These are phyloP conservation scores for Xylariaceae sp. DNA, from an alignment of 2,329 filamentous ascomycete genomes.

Conservation along the genomic window DNA sequence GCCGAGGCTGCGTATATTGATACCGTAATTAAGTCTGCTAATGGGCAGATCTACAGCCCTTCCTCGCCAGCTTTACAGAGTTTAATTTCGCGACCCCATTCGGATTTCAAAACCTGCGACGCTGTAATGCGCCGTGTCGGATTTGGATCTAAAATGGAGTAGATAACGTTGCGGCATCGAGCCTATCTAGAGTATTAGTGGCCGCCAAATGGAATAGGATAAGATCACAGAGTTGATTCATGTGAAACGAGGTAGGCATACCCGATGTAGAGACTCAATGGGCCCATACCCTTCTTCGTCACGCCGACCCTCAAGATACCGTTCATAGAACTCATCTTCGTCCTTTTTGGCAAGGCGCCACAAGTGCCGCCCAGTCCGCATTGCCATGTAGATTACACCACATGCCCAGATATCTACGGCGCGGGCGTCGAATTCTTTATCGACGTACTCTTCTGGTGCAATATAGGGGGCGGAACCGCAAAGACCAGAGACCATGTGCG, in stretches of 20 bases:
- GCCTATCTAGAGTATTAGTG: conserved; percentile 54
- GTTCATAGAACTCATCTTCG: conserved; percentile 94
- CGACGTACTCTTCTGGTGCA: conserved; percentile 90
- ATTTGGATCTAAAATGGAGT: conserved; percentile 95
- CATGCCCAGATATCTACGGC: conserved; percentile 99
- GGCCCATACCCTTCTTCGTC: conserved; percentile 95
- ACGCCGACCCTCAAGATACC: conserved; percentile 86
- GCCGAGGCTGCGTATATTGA: too few species aligned
- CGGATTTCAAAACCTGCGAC: conserved; percentile 93
- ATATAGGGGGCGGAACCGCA: conserved; percentile 98
- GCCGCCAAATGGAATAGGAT: conserved; percentile 14
- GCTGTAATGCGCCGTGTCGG: conserved; percentile 88
- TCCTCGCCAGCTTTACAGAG: conserved; percentile 95
- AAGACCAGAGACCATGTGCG: conserved; percentile 95
- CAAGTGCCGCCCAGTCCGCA: conserved; percentile 91
- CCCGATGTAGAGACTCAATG: conserved; percentile 90
- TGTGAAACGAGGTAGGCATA: conserved; percentile 48
- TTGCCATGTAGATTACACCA: conserved; percentile 99
- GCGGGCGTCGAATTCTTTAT: conserved; percentile 92
- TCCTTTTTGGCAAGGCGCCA: conserved; percentile 97
- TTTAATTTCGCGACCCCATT: conserved; percentile 98
- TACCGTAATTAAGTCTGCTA: too few species aligned
- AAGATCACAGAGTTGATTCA: background rate
- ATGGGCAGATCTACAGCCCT: conserved; percentile 57
- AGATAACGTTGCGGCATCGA: conserved; percentile 96